phyloP scores from a whole-genome alignment of 1,284 basidiomycete species.

The Cryptococcus jaspeensis region DNA sequence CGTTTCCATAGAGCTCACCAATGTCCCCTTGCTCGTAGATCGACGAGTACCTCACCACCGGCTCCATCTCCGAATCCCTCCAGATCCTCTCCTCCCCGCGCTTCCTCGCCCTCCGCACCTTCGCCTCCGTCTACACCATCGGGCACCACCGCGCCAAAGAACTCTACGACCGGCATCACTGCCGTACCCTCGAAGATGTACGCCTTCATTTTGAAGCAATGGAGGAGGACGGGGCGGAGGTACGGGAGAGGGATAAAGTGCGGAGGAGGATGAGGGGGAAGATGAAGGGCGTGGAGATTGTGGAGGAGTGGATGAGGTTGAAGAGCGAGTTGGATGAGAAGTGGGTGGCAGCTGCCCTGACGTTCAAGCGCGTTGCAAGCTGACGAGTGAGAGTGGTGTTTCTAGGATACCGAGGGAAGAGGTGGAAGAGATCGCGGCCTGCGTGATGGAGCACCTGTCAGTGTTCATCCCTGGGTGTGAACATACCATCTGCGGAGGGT shows the following conservation, averaged over 20 bases:
- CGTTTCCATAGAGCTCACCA: background rate
- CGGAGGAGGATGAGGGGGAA: conserved; percentile 35
- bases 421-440: conserved; percentile 43
- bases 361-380: background rate
- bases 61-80: conserved; percentile 38
- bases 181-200: conserved; percentile 45
- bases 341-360: conserved; percentile 27
- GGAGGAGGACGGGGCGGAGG: conserved; percentile 27
- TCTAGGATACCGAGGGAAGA: conserved; percentile 46
- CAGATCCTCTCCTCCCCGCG: conserved; percentile 35
- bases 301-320: conserved; percentile 45
- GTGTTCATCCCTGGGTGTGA: conserved; percentile 41
- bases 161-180: conserved; percentile 41
- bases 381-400: background rate
- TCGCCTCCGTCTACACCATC: conserved; percentile 48
- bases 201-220: conserved; percentile 32
- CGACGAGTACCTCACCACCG: conserved; percentile 46
- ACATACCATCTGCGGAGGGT: conserved; percentile 47
- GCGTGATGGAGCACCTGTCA: conserved; percentile 40
- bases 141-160: conserved; percentile 43
- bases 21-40: conserved; percentile 28
- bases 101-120: conserved; percentile 34
- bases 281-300: conserved; percentile 49
- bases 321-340: conserved; percentile 41
- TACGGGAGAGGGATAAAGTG: conserved; percentile 29